phyloP scores from a whole-genome alignment of 225 moss, liverwort and hornwort genomes.

The Physcomitrellopsis africana region DNA sequence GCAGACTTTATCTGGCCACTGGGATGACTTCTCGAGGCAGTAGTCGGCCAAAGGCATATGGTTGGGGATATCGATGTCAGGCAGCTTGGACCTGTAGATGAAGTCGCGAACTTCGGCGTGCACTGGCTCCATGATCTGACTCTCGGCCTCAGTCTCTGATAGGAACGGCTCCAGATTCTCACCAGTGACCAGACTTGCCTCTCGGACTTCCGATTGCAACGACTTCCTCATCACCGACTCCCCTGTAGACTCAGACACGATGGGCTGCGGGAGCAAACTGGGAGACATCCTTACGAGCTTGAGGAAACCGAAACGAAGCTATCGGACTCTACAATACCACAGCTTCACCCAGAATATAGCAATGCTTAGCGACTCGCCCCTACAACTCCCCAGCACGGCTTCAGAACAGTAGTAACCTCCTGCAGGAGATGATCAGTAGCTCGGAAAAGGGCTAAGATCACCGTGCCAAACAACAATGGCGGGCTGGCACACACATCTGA shows the following conservation, averaged over 20 bases:
- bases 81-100: slow-evolving; percentile 62
- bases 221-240: slow-evolving; percentile 22
- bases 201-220: background rate
- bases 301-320: background rate
- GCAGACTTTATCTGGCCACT: slow-evolving; percentile 55
- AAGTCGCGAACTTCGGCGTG: slow-evolving; percentile 25
- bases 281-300: slow-evolving; percentile 36
- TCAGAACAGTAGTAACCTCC: background rate
- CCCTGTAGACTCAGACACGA: slow-evolving; percentile 17
- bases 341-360: too few species aligned
- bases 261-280: slow-evolving; percentile 29
- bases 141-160: background rate
- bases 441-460: background rate
- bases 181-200: background rate
- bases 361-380: background rate
- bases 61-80: slow-evolving; percentile 55
- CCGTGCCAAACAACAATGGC: background rate
- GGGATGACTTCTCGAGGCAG: slow-evolving; percentile 43
- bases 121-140: background rate
- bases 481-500: background rate
- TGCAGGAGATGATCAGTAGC: background rate
- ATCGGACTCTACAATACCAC: background rate
- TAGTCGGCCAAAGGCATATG: slow-evolving; percentile 58
- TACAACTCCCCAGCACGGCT: too few species aligned
- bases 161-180: background rate